These are phyloP conservation scores for Aleurites moluccanus DNA, from an alignment of 441 rosid genomes.

Conservation along the genomic window DNA sequence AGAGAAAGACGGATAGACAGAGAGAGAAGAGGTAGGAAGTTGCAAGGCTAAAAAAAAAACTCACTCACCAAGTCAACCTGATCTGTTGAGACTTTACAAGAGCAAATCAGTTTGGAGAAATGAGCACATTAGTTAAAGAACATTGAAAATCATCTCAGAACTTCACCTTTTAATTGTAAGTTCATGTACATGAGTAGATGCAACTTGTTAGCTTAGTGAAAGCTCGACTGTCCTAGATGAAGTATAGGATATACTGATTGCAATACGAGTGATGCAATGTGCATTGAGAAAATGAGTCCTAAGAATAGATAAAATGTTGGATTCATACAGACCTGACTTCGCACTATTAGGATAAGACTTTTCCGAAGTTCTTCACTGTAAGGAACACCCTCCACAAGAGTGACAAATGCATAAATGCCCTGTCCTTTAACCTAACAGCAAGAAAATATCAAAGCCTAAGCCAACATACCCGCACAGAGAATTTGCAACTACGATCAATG, in stretches of 20 bases:
- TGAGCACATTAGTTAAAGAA: not conserved
- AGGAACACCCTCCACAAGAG: constrained; percentile 76
- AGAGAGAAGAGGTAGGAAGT: not conserved
- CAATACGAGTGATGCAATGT: not conserved
- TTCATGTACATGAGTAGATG: not conserved
- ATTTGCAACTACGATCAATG: not conserved
- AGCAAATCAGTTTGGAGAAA: not conserved
- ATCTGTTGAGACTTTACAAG: not conserved
- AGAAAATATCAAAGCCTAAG: constrained; percentile 14
- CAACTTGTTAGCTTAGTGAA: no score
- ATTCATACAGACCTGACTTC: constrained; percentile 60
- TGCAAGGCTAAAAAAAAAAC: not conserved
- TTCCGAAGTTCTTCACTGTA: constrained; percentile 83
- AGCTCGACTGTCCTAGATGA: not conserved
- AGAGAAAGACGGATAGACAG: no score
- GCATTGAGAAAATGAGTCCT: not conserved
- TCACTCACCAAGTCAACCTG: not conserved
- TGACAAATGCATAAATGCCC: constrained; percentile 92
- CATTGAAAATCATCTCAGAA: not conserved
- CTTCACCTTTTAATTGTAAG: not conserved
- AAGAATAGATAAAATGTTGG: not conserved
- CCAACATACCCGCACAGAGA: constrained; percentile 2
- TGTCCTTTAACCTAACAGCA: constrained; percentile 80
- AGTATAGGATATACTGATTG: not conserved
- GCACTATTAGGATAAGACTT: constrained; percentile 62